Percentiles rank a stretch among this genome's conserved stretches.
phyloP scores from a whole-genome alignment of 2,329 filamentous ascomycete species.

The Rhytidhysteron rufulum region DNA sequence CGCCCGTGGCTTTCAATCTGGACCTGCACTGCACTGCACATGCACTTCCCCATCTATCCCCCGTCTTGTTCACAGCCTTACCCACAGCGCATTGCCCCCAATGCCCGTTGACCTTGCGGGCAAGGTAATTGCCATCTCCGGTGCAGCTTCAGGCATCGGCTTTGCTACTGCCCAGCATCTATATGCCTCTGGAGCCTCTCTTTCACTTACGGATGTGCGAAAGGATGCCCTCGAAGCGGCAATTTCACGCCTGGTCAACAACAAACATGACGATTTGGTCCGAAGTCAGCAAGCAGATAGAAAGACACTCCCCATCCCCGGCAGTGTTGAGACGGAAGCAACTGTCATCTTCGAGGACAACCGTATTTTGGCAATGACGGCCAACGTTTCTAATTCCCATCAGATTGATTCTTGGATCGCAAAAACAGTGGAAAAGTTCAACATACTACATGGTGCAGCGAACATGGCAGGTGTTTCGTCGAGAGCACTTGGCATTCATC shows the following conservation, averaged over 20 bases:
- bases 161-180: slow-evolving; percentile 29
- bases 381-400: neutral
- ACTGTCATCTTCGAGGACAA: too few species aligned
- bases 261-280: too few species aligned
- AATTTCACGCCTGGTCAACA: neutral
- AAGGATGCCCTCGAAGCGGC: neutral
- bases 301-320: too few species aligned
- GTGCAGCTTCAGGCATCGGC: slow-evolving; percentile 29
- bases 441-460: neutral
- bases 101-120: slow-evolving; percentile 1
- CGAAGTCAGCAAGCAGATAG: too few species aligned
- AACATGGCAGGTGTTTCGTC: neutral
- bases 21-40: too few species aligned
- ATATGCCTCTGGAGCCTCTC: slow-evolving; percentile 23
- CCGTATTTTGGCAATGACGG: neutral
- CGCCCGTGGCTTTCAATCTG: too few species aligned
- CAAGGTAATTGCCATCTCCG: slow-evolving; percentile 17
- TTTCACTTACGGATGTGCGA: slow-evolving; percentile 29
- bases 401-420: neutral
- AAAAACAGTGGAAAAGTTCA: neutral
- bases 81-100: too few species aligned
- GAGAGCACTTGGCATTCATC: neutral
- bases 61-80: too few species aligned
- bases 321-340: too few species aligned
- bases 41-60: too few species aligned